Percentiles rank a stretch among this genome's conserved stretches.
phyloP scores from a whole-genome alignment of 2,329 filamentous ascomycete genomes.

The Xylariaceae sp. region DNA sequence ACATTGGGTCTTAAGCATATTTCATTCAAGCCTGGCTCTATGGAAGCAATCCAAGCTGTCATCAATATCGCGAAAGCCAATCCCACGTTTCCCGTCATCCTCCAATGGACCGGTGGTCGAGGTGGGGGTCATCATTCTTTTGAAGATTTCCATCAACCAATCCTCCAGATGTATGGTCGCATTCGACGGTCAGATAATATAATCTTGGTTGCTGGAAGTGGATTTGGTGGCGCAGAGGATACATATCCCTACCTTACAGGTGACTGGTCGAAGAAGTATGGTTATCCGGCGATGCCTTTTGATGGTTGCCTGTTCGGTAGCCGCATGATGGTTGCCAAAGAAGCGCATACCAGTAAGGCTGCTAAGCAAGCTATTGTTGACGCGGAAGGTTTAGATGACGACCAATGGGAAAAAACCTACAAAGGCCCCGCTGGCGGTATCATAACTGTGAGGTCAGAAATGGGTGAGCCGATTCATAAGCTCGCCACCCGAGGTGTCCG shows the following conservation, averaged over 20 bases:
- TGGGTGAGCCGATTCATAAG: slow-evolving; percentile 99
- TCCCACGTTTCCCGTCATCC: slow-evolving; percentile 86
- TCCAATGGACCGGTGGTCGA: slow-evolving; percentile 95
- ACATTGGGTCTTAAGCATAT: slow-evolving; percentile 94
- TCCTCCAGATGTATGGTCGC: slow-evolving; percentile 88
- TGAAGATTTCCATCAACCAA: slow-evolving; percentile 92
- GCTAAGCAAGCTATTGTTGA: slow-evolving; percentile 92
- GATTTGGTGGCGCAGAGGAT: slow-evolving; percentile 87
- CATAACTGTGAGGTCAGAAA: slow-evolving; percentile 96
- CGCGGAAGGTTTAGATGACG: slow-evolving; percentile 80
- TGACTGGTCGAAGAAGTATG: slow-evolving; percentile 83
- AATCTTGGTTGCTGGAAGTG: slow-evolving; percentile 86
- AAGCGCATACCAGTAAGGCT: slow-evolving; percentile 84
- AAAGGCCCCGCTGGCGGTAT: slow-evolving; percentile 90
- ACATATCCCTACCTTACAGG: slow-evolving; percentile 93
- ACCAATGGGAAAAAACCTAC: slow-evolving; percentile 91
- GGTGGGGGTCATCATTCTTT: slow-evolving; percentile 94
- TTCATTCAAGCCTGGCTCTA: slow-evolving; percentile 89
- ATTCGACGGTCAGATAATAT: slow-evolving; percentile 87
- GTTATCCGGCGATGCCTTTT: slow-evolving; percentile 92
- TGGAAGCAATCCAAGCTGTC: slow-evolving; percentile 85
- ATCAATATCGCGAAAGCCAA: slow-evolving; percentile 96
- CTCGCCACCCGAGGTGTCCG: slow-evolving; percentile 92
- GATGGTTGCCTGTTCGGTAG: slow-evolving; percentile 90
- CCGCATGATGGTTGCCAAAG: slow-evolving; percentile 94